Conservation (phyloP, 495 filamentous ascomycete species). For the Tuber borchii region DNA sequence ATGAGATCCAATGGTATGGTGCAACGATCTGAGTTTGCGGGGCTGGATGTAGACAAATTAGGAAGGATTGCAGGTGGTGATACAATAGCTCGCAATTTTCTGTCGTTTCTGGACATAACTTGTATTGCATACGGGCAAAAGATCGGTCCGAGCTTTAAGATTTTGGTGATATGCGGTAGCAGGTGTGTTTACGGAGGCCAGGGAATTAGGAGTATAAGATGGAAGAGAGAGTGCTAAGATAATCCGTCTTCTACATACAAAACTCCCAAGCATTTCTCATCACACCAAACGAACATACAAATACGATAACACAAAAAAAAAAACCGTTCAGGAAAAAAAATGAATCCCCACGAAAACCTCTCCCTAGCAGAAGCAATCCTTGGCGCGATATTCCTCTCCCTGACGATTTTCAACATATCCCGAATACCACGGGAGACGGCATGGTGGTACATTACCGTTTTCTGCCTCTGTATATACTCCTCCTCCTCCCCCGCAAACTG, state of each 20-base stretch:
- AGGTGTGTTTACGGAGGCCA: too few species aligned
- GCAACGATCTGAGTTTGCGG: neutral
- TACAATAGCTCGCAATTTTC: neutral
- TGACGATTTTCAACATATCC: neutral
- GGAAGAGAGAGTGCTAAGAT: neutral
- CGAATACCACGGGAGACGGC: neutral
- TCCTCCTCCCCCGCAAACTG: neutral
- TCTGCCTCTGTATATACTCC: neutral
- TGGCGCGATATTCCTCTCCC: neutral
- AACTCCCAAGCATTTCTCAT: neutral
- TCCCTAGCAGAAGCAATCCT: neutral
- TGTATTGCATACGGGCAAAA: too few species aligned
- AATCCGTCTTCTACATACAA: neutral
- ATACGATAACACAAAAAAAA: neutral
- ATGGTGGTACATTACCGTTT: neutral
- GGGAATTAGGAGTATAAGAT: too few species aligned
- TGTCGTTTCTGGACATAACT: too few species aligned
- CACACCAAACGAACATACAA: neutral
- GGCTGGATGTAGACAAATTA: neutral
- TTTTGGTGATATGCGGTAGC: too few species aligned
- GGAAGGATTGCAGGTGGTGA: neutral
- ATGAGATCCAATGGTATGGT: neutral
- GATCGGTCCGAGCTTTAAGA: too few species aligned
- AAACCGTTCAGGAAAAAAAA: neutral
- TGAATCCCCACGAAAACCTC: neutral